Evolutionary conservation across 306 rosid species (phyloP).

Genomic region (Herpetospermum pedunculosum): DNA sequence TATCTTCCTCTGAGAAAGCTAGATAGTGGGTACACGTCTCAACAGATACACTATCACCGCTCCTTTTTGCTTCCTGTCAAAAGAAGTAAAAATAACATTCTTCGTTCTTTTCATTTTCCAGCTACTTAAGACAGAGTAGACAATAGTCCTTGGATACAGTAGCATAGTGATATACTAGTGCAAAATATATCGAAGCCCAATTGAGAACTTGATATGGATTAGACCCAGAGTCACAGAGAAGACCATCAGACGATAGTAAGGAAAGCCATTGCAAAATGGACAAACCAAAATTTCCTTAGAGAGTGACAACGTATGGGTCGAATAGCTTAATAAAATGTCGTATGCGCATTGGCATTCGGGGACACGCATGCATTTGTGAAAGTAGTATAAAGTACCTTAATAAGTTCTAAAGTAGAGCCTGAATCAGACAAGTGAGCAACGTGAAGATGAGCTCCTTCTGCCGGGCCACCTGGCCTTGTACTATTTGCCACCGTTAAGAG

Average conservation of each 20-base stretch:
- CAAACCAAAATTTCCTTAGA: not conserved
- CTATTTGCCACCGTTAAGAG: conserved; percentile 63
- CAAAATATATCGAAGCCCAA: not conserved
- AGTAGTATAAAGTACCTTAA: conserved; percentile 39
- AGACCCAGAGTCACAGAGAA: not conserved
- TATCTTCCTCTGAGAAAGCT: conserved; percentile 74
- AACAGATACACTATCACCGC: conserved; percentile 72
- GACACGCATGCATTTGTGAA: not conserved
- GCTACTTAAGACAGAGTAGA: not conserved
- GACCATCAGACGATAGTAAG: not conserved
- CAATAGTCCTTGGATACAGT: not conserved
- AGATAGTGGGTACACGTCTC: conserved; percentile 92
- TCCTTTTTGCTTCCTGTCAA: conserved; percentile 60
- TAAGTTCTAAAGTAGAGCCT: conserved; percentile 61
- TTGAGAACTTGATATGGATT: not conserved
- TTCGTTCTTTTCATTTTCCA: not conserved
- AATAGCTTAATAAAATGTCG: not conserved
- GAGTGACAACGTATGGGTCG: not conserved
- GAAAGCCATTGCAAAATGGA: not conserved
- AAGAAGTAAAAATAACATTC: not conserved
- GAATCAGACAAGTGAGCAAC: conserved; percentile 93
- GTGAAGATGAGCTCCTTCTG: conserved; percentile 93
- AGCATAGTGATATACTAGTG: too few species aligned
- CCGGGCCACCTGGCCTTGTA: conserved; percentile 56
- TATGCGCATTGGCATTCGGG: not conserved